Evolutionary conservation across 2,329 filamentous ascomycete species (phyloP).

Genomic region (Cercospora sp.): DNA sequence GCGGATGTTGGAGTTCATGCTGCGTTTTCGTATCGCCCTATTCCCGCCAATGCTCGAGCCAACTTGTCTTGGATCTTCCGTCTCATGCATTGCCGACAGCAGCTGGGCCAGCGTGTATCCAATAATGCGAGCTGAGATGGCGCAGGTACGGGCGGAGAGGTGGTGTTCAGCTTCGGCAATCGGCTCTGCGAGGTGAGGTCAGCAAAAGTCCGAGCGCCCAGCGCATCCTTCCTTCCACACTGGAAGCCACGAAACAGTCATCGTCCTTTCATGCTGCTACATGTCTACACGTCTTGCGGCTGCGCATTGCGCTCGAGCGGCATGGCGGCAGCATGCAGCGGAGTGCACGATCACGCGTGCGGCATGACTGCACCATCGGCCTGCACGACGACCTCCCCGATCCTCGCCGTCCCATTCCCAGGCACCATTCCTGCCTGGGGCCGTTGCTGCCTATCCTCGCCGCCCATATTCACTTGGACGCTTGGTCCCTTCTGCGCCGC

Average conservation of each 20-base stretch:
- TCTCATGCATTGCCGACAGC: background rate
- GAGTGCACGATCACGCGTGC: slow-evolving; percentile 1
- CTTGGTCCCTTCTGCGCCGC: background rate
- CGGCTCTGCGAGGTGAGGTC: slow-evolving; percentile 3
- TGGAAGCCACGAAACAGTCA: background rate
- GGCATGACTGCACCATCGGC: slow-evolving; percentile 1
- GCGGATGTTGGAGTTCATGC: background rate
- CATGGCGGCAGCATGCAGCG: background rate
- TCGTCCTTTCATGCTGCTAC: background rate
- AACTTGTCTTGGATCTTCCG: background rate
- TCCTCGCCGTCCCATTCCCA: background rate
- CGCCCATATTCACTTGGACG: slow-evolving; percentile 3
- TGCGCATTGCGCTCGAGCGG: slow-evolving; percentile 4
- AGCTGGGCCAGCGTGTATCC: background rate
- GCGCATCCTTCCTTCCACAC: background rate
- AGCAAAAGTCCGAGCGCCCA: slow-evolving; percentile 1
- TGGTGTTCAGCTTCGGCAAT: background rate
- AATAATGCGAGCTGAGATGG: background rate
- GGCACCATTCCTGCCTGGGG: slow-evolving; percentile 4
- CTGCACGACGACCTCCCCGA: slow-evolving; percentile 7
- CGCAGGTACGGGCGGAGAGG: background rate
- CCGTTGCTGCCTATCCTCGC: background rate
- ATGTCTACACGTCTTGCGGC: background rate
- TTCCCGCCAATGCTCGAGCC: background rate
- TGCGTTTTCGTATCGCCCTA: background rate